These are phyloP conservation scores for Capronia americana DNA, from an alignment of 2,329 filamentous ascomycete genomes.

Conservation along the genomic window DNA sequence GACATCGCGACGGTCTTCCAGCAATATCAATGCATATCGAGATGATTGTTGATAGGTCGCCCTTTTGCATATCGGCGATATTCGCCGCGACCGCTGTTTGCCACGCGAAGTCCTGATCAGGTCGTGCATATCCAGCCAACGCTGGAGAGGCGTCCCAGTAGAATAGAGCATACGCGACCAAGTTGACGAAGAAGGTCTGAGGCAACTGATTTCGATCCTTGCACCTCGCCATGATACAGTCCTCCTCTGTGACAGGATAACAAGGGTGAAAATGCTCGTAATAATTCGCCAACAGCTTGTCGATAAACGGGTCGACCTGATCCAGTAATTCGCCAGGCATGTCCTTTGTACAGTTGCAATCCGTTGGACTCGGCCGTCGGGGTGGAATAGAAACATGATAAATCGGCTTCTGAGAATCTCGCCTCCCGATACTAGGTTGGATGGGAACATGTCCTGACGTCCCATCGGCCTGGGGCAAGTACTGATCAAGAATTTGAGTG, in stretches of 20 bases:
- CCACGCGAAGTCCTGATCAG: conserved; percentile 67
- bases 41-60: conserved; percentile 64
- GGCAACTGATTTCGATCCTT: conserved; percentile 58
- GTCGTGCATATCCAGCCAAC: conserved; percentile 56
- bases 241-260: conserved; percentile 66
- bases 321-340: conserved; percentile 62
- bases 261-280: conserved; percentile 64
- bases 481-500: conserved; percentile 66
- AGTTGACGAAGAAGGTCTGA: conserved; percentile 61
- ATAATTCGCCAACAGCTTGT: conserved; percentile 61
- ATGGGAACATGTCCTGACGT: conserved; percentile 38
- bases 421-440: conserved; percentile 45
- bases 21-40: conserved; percentile 65
- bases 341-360: conserved; percentile 57
- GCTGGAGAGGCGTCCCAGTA: conserved; percentile 62
- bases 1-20: conserved; percentile 56
- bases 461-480: conserved; percentile 52
- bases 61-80: conserved; percentile 62
- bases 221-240: conserved; percentile 59
- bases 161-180: conserved; percentile 64
- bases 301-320: conserved; percentile 61
- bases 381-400: conserved; percentile 48
- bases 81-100: conserved; percentile 67
- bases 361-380: conserved; percentile 46
- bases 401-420: conserved; percentile 47